These are phyloP conservation scores for Yamadazyma siamensis DNA, from an alignment of 1,139 yeast genomes.

Conservation along the genomic window DNA sequence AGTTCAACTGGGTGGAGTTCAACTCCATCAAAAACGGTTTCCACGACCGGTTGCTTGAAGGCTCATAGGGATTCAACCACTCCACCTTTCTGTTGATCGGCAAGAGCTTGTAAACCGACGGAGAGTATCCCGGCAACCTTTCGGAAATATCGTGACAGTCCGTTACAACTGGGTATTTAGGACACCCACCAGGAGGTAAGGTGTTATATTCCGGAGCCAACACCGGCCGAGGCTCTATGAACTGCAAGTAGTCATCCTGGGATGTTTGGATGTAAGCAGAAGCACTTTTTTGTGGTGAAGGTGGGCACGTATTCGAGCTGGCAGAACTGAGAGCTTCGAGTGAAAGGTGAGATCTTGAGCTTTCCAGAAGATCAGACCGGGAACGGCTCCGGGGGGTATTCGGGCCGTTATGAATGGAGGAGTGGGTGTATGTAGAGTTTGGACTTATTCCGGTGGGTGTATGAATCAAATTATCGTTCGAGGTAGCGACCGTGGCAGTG, in stretches of 20 bases:
- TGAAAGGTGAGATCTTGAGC: conserved; percentile 5
- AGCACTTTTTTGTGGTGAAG: conserved; percentile 2
- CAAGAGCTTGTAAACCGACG: conserved; percentile 57
- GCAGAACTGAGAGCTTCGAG: conserved; percentile 6
- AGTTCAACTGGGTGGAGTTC: conserved; percentile 71
- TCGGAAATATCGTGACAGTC: conserved; percentile 17
- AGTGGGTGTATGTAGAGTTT: no score
- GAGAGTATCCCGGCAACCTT: conserved; percentile 49
- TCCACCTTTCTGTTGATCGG: conserved; percentile 56
- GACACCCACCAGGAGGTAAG: conserved; percentile 50
- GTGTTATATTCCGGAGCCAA: conserved; percentile 46
- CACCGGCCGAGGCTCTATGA: conserved; percentile 51
- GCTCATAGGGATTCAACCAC: conserved; percentile 66
- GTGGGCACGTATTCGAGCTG: conserved; percentile 6
- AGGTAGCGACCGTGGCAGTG: no score
- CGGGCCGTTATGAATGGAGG: no score
- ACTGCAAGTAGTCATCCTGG: conserved; percentile 25
- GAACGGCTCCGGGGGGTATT: no score
- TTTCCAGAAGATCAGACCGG: conserved; percentile 7
- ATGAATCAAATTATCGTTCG: no score
- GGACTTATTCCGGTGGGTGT: no score
- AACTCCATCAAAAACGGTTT: conserved; percentile 58
- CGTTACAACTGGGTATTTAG: conserved; percentile 42
- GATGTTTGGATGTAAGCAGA: conserved; percentile 1
- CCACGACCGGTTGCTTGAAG: conserved; percentile 63